phyloP scores from a whole-genome alignment of 208 protist species.

The Herpetomonas samuelpessoai region DNA sequence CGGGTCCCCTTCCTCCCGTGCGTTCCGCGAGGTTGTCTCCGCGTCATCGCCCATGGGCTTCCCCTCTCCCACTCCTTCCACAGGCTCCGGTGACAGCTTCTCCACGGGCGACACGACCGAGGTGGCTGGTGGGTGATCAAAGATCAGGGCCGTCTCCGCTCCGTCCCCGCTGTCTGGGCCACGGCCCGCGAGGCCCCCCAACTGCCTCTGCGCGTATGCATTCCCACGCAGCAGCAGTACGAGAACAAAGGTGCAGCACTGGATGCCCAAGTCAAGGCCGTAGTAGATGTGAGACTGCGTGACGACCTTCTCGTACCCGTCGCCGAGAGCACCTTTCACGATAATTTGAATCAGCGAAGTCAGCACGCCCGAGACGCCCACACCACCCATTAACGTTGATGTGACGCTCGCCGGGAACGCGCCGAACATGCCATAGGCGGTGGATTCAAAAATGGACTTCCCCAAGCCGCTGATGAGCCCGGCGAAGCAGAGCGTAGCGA shows the following conservation, averaged over 20 bases:
- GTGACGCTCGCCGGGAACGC: slow-evolving; percentile 56
- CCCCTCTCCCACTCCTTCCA: too few species aligned
- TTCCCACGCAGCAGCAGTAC: slow-evolving; percentile 42
- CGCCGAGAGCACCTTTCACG: slow-evolving; percentile 38
- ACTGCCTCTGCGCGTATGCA: slow-evolving; percentile 35
- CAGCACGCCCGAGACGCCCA: slow-evolving; percentile 35
- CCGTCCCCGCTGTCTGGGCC: slow-evolving; percentile 17
- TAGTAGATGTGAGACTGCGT: slow-evolving; percentile 57
- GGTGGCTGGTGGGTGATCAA: neutral
- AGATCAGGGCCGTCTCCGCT: slow-evolving; percentile 3
- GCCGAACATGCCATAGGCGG: slow-evolving; percentile 66
- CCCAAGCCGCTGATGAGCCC: slow-evolving; percentile 36
- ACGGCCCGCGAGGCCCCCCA: slow-evolving; percentile 18
- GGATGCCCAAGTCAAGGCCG: slow-evolving; percentile 38
- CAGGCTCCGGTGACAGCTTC: too few species aligned
- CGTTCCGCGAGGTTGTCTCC: neutral
- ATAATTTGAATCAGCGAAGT: slow-evolving; percentile 55
- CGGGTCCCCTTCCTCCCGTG: neutral
- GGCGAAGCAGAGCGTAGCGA: slow-evolving; percentile 38
- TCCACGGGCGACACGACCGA: neutral
- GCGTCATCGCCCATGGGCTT: neutral
- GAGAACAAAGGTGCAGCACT: slow-evolving; percentile 29
- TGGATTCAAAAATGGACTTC: slow-evolving; percentile 73
- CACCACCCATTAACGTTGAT: slow-evolving; percentile 61
- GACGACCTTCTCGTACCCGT: slow-evolving; percentile 30